Percentiles rank a stretch among this genome's conserved stretches.
Conservation (phyloP, 1,139 yeast species). For the Saccharomyces hybrid region DNA sequence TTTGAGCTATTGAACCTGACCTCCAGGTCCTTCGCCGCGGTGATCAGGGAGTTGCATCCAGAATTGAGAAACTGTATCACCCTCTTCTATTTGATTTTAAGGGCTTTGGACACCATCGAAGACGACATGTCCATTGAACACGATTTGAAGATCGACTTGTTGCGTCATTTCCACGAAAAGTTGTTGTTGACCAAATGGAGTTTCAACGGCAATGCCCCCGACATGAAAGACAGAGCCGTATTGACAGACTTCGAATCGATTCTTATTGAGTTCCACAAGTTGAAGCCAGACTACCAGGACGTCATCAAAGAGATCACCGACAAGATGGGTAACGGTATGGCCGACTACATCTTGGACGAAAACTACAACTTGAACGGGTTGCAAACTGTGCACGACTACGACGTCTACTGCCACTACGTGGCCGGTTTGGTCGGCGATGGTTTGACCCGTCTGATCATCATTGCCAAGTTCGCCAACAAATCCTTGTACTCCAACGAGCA, state of each 20-base stretch:
- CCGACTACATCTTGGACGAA: slow-evolving; percentile 77
- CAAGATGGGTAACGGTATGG: slow-evolving; percentile 97
- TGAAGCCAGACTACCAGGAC: slow-evolving; percentile 70
- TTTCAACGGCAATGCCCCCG: slow-evolving; percentile 63
- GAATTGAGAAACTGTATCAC: slow-evolving; percentile 74
- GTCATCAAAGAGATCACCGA: slow-evolving; percentile 69
- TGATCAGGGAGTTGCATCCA: slow-evolving; percentile 84
- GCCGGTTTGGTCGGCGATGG: slow-evolving; percentile 99
- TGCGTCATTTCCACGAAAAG: slow-evolving; percentile 60
- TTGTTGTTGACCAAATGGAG: slow-evolving; percentile 68
- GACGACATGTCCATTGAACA: slow-evolving; percentile 89
- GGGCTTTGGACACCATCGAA: slow-evolving; percentile 94
- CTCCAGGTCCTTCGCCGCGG: slow-evolving; percentile 89
- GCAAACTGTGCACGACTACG: slow-evolving; percentile 69
- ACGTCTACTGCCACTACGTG: slow-evolving; percentile 89
- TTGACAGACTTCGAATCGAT: slow-evolving; percentile 67
- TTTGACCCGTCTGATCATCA: slow-evolving; percentile 67
- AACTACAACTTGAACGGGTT: slow-evolving; percentile 75
- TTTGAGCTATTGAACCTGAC: slow-evolving; percentile 60
- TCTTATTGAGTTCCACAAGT: slow-evolving; percentile 60
- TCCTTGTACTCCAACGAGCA: slow-evolving; percentile 42
- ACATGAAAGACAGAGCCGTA: slow-evolving; percentile 75
- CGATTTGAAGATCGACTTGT: slow-evolving; percentile 61
- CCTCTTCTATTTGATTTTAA: slow-evolving; percentile 74
- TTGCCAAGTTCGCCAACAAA: slow-evolving; percentile 56